Evolutionary conservation across 176 grass and related monocot genomes (phyloP).

Genomic region (Carex littledalei): DNA sequence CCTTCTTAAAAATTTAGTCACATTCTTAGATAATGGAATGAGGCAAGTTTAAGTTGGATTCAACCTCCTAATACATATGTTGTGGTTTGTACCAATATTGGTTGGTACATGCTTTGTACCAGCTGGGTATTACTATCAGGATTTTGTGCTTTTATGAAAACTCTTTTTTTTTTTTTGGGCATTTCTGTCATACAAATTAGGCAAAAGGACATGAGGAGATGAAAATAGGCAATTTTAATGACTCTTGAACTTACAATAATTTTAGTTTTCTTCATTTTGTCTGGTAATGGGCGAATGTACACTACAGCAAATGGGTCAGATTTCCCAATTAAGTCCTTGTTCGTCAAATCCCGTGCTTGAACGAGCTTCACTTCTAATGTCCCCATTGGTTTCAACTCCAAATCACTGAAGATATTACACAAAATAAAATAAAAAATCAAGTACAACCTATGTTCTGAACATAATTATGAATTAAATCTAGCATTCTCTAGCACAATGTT

Average conservation of each 20-base stretch:
- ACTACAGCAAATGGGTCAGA: conserved; percentile 84
- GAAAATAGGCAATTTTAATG: not conserved
- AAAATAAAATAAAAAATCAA: not conserved
- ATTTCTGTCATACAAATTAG: not conserved
- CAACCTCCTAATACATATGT: not conserved
- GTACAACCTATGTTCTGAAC: not conserved
- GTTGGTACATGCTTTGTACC: not conserved
- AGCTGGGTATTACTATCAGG: not conserved
- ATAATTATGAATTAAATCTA: conserved; percentile 6
- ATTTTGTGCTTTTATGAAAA: not conserved
- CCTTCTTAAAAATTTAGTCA: not conserved
- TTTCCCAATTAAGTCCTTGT: conserved; percentile 99
- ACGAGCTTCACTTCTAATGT: conserved; percentile 96
- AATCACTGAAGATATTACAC: conserved; percentile 44
- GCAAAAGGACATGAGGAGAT: not conserved
- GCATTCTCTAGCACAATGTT: not conserved
- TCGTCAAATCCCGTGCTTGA: conserved; percentile 75
- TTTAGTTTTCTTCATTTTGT: conserved; percentile 96
- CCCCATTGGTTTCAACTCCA: conserved; percentile 93
- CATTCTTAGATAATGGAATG: not conserved
- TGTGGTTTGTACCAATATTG: not conserved
- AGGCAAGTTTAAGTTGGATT: not conserved
- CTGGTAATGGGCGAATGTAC: conserved; percentile 70
- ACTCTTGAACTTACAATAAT: conserved; percentile 61
- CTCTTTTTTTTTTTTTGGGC: not conserved